Conservation (phyloP, 2,329 filamentous ascomycete genomes). For the Eurotiales sp. region DNA sequence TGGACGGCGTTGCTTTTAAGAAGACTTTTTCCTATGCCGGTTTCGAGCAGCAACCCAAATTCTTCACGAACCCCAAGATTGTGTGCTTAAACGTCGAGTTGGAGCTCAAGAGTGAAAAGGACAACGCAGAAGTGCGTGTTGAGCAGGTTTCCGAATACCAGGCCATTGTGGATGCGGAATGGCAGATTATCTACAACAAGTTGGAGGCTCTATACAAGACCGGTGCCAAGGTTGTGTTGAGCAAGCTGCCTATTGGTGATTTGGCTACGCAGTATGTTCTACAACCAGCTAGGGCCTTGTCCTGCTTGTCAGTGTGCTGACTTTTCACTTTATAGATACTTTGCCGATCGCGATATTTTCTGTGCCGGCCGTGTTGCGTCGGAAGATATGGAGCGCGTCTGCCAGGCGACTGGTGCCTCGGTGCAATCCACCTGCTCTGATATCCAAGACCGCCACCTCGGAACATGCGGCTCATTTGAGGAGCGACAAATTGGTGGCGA, state of each 20-base stretch:
- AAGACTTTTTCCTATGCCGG: constrained; percentile 99
- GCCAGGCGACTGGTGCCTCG: constrained; percentile 87
- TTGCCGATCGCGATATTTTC: constrained; percentile 97
- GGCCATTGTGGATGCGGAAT: constrained; percentile 97
- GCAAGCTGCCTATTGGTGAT: constrained; percentile 95
- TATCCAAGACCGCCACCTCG: constrained; percentile 83
- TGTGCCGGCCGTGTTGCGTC: constrained; percentile 88
- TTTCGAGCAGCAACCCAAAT: constrained; percentile 98
- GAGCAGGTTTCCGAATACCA: constrained; percentile 99
- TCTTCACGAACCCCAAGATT: constrained; percentile 90
- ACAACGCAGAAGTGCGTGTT: constrained; percentile 96
- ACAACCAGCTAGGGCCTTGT: neutral
- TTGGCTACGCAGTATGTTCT: constrained; percentile 74
- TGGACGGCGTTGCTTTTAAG: constrained; percentile 98
- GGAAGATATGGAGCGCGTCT: constrained; percentile 93
- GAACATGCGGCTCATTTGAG: constrained; percentile 85
- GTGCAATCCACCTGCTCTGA: constrained; percentile 96
- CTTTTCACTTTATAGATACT: constrained; percentile 54
- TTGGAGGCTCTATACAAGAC: constrained; percentile 92
- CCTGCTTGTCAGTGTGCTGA: neutral
- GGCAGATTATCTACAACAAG: constrained; percentile 99
- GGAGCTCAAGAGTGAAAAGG: constrained; percentile 97
- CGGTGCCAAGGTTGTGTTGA: constrained; percentile 94
- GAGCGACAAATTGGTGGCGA: constrained; percentile 97
- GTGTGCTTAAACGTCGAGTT: constrained; percentile 97